Percentiles rank a stretch among this genome's conserved stretches.
These are phyloP conservation scores for Fomitopsis schrenkii DNA, from an alignment of 1,284 basidiomycete species.

Conservation along the genomic window DNA sequence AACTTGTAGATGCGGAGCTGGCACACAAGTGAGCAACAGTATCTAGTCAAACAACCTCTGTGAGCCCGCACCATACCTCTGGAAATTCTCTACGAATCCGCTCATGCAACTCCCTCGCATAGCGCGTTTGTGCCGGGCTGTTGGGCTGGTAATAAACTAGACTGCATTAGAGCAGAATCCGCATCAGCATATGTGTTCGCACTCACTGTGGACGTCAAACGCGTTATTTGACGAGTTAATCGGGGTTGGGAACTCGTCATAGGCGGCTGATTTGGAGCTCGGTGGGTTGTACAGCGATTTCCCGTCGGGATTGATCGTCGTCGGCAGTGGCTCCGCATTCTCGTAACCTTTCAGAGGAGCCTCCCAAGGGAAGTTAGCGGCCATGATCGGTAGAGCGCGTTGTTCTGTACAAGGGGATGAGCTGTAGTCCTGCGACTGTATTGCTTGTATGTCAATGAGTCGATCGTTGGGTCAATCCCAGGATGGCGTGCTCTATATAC, in stretches of 20 bases:
- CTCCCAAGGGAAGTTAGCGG: slow-evolving; percentile 15
- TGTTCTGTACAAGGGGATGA: neutral
- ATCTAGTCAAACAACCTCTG: neutral
- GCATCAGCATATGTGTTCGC: neutral
- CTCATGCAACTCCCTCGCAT: slow-evolving; percentile 59
- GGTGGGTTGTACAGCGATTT: slow-evolving; percentile 53
- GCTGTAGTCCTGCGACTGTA: neutral
- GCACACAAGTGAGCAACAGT: neutral
- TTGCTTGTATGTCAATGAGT: too few species aligned
- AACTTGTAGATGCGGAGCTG: slow-evolving; percentile 62
- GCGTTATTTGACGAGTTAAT: slow-evolving; percentile 51
- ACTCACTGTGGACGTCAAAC: slow-evolving; percentile 67
- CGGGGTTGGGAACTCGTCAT: slow-evolving; percentile 50
- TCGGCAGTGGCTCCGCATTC: slow-evolving; percentile 45
- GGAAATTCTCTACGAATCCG: slow-evolving; percentile 67
- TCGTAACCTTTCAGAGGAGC: slow-evolving; percentile 45
- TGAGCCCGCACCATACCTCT: slow-evolving; percentile 38
- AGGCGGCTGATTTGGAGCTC: slow-evolving; percentile 41
- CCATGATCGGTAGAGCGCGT: neutral
- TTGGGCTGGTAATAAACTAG: slow-evolving; percentile 63
- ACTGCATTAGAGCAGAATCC: neutral
- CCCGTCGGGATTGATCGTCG: slow-evolving; percentile 48
- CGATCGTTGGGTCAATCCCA: too few species aligned
- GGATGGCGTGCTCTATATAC: neutral
- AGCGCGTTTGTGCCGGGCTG: slow-evolving; percentile 41